These are phyloP conservation scores for Dendrobium chrysotoxum DNA, from an alignment of 106 monocot species.

Conservation along the genomic window DNA sequence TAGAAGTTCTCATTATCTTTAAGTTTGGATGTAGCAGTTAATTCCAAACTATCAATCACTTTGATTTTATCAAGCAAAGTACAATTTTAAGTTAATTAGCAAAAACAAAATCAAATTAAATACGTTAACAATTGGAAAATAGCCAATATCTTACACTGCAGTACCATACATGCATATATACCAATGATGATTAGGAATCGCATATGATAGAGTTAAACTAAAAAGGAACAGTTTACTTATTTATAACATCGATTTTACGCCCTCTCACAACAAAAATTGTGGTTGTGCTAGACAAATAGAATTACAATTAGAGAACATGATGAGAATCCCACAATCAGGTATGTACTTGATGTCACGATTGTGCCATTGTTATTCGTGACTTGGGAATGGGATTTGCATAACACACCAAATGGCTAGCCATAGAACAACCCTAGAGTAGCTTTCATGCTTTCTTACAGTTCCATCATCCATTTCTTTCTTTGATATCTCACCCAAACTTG, in stretches of 20 bases:
- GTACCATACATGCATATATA: background rate
- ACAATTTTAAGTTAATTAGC: background rate
- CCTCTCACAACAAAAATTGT: background rate
- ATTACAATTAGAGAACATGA: background rate
- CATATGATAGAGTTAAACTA: background rate
- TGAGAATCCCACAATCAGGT: too few species aligned
- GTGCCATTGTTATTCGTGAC: too few species aligned
- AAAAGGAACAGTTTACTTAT: background rate
- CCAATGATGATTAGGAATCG: background rate
- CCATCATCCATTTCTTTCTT: conserved; percentile 57
- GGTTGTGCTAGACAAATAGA: background rate
- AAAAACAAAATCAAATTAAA: background rate
- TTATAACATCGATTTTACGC: background rate
- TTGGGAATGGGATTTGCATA: too few species aligned
- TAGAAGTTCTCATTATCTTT: conserved; percentile 85
- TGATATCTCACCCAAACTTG: conserved; percentile 40
- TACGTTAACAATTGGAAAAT: background rate
- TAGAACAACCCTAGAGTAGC: conserved; percentile 54
- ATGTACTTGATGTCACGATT: too few species aligned
- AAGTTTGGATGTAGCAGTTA: conserved; percentile 73
- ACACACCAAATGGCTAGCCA: too few species aligned
- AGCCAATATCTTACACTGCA: background rate
- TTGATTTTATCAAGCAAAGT: conserved; percentile 17
- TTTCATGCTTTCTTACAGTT: conserved; percentile 39
- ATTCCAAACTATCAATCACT: conserved; percentile 63